Percentiles rank a stretch among this genome's conserved stretches.
phyloP scores from a whole-genome alignment of 1,284 basidiomycete species.

The Hemileia vastatrix region DNA sequence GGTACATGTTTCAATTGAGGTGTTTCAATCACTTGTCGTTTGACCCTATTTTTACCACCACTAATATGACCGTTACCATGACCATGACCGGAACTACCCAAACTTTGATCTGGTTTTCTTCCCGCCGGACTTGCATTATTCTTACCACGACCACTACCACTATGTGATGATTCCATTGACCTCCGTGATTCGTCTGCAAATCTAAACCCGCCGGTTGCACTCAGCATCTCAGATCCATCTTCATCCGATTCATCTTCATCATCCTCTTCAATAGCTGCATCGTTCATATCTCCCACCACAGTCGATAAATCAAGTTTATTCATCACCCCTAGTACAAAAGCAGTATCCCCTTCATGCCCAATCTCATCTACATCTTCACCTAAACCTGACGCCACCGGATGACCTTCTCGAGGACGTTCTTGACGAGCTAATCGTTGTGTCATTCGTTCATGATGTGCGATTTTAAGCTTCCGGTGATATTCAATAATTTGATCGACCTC shows the following conservation, averaged over 20 bases:
- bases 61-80: not conserved
- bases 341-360: constrained; percentile 12
- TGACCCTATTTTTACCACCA: constrained; percentile 46
- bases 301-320: constrained; percentile 12
- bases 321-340: constrained; percentile 17
- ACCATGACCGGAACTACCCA: not conserved
- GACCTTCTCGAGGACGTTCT: not conserved
- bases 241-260: constrained; percentile 5
- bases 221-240: not conserved
- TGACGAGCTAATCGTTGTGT: constrained; percentile 56
- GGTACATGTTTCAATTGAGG: constrained; percentile 70
- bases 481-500: constrained; percentile 77
- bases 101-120: not conserved
- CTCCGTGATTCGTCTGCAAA: too few species aligned
- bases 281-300: constrained; percentile 10
- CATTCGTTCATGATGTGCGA: constrained; percentile 78
- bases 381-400: not conserved
- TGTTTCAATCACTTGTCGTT: constrained; percentile 52
- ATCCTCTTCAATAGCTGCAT: constrained; percentile 13
- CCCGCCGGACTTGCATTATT: too few species aligned
- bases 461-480: constrained; percentile 85
- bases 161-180: constrained; percentile 3
- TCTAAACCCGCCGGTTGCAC: too few species aligned
- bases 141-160: constrained; percentile 1
- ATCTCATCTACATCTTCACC: too few species aligned